Conservation (phyloP, 2,329 filamentous ascomycete species). For the Epicoccum nigrum region DNA sequence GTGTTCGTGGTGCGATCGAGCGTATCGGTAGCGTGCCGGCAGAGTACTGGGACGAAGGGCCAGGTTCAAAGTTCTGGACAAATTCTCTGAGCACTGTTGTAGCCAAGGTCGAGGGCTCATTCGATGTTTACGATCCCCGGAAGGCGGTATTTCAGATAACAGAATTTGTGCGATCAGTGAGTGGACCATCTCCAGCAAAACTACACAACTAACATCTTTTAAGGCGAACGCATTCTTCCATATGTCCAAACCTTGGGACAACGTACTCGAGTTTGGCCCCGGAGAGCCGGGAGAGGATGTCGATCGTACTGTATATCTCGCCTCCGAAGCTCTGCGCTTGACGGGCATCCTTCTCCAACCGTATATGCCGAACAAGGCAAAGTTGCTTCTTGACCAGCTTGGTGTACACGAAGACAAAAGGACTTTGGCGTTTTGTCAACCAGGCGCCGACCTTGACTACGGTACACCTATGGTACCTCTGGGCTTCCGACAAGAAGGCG, state of each 20-base stretch:
- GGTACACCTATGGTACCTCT: slow-evolving; percentile 58
- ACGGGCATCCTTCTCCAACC: slow-evolving; percentile 85
- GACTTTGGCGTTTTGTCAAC: slow-evolving; percentile 65
- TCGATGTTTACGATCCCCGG: slow-evolving; percentile 39
- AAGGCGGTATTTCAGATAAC: slow-evolving; percentile 33
- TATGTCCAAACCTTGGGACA: slow-evolving; percentile 70
- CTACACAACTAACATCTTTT: slow-evolving; percentile 33
- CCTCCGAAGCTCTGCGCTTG: slow-evolving; percentile 78
- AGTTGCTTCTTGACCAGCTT: slow-evolving; percentile 74
- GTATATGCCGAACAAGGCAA: slow-evolving; percentile 82
- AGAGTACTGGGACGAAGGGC: slow-evolving; percentile 37
- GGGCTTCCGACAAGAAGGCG: slow-evolving; percentile 52
- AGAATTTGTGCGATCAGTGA: slow-evolving; percentile 38
- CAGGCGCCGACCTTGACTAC: slow-evolving; percentile 72
- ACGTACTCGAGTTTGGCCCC: slow-evolving; percentile 49
- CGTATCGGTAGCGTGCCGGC: slow-evolving; percentile 33
- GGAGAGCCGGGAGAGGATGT: slow-evolving; percentile 42
- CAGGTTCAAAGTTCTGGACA: slow-evolving; percentile 42
- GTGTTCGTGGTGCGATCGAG: slow-evolving; percentile 64
- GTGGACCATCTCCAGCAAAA: slow-evolving; percentile 4
- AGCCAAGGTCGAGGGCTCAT: slow-evolving; percentile 26
- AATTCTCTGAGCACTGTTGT: slow-evolving; percentile 44
- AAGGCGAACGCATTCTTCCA: slow-evolving; percentile 71
- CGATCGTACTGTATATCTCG: slow-evolving; percentile 66
- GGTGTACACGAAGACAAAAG: slow-evolving; percentile 70